Conservation (phyloP, 148 eudicot species). For the Cornus kousa region DNA sequence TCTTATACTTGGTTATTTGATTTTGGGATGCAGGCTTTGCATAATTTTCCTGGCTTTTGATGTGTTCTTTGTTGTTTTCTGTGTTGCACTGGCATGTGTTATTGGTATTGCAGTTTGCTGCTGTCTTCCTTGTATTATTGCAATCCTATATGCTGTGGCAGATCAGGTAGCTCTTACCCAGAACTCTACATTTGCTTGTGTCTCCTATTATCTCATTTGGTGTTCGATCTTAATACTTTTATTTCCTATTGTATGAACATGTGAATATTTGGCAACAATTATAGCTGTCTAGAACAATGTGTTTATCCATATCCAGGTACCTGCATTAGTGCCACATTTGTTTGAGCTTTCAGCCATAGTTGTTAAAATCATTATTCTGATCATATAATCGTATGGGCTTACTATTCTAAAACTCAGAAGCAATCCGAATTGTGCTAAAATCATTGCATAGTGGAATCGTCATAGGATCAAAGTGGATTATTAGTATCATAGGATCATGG, state of each 20-base stretch:
- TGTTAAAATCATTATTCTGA: not conserved
- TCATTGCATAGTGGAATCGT: not conserved
- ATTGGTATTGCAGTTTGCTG: conserved; percentile 75
- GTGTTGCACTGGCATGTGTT: conserved; percentile 68
- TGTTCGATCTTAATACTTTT: not conserved
- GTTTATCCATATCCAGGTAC: not conserved
- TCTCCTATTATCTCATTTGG: not conserved
- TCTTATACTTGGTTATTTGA: not conserved
- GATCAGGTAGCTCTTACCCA: conserved; percentile 47
- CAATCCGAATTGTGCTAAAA: not conserved
- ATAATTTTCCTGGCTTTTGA: conserved; percentile 66
- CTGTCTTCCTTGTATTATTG: conserved; percentile 77
- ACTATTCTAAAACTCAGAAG: not conserved
- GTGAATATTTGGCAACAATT: not conserved
- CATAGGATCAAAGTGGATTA: not conserved
- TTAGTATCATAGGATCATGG: not conserved
- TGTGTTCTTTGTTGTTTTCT: conserved; percentile 67
- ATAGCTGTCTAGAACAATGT: not conserved
- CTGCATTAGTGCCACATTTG: not conserved
- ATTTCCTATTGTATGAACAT: not conserved
- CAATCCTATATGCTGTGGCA: conserved; percentile 59
- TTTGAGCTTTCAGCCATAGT: not conserved
- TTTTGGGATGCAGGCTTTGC: conserved; percentile 53
- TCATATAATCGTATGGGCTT: not conserved
- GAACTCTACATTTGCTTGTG: not conserved